Evolutionary conservation across 164 flowering plant species (phyloP).

Genomic region (Warburgia ugandensis): DNA sequence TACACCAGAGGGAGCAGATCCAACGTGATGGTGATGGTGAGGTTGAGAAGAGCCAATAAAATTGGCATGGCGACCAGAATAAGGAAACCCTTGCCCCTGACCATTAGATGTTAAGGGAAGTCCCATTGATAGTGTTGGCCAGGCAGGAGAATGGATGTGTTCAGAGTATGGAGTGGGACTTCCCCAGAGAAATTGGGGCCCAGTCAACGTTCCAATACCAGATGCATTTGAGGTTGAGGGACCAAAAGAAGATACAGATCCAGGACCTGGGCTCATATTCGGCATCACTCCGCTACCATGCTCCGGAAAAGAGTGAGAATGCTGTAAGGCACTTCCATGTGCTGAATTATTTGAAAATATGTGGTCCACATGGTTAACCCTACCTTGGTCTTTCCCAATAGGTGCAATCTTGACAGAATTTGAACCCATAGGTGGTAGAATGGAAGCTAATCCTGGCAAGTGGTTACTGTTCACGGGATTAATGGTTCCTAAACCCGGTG

Average conservation of each 20-base stretch:
- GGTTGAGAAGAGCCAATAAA: conserved; percentile 36
- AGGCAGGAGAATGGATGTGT: conserved; percentile 40
- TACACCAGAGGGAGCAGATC: conserved; percentile 90
- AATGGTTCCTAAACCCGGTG: conserved; percentile 45
- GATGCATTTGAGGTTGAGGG: conserved; percentile 53
- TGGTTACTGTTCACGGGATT: conserved; percentile 51
- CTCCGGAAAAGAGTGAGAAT: conserved; percentile 67
- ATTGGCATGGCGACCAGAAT: conserved; percentile 33
- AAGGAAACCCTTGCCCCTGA: conserved; percentile 45
- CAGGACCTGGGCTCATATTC: conserved; percentile 38
- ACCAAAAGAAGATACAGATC: conserved; percentile 44
- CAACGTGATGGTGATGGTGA: conserved; percentile 60
- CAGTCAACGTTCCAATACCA: conserved; percentile 58
- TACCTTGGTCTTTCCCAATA: conserved; percentile 59
- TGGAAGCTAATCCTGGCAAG: conserved; percentile 66
- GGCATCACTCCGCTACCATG: conserved; percentile 12
- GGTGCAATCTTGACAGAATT: conserved; percentile 60
- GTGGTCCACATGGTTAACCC: conserved; percentile 38
- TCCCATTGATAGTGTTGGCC: conserved; percentile 43
- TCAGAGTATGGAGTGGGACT: conserved; percentile 57
- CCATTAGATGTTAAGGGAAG: conserved; percentile 47
- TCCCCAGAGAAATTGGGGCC: conserved; percentile 95
- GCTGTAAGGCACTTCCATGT: conserved; percentile 34
- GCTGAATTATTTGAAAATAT: conserved; percentile 27
- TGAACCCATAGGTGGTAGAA: conserved; percentile 49